Conservation (phyloP, 331 rosid genomes). For the Quercus tomentella region DNA sequence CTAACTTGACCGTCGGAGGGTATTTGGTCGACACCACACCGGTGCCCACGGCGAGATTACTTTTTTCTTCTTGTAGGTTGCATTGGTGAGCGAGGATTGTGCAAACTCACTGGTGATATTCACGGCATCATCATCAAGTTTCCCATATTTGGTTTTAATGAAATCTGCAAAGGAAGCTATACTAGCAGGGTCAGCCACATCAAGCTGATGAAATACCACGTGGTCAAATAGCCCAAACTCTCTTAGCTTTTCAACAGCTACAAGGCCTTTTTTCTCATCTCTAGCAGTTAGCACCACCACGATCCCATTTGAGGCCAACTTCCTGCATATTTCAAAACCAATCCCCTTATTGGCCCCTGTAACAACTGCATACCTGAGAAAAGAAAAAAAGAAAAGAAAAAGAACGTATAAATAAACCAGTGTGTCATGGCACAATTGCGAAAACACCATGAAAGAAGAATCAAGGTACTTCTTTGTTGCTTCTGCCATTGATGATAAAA, state of each 20-base stretch:
- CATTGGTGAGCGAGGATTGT: too few relatives aligned
- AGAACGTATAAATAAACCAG: too few relatives aligned
- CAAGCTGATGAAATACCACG: too few relatives aligned
- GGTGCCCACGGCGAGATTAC: too few relatives aligned
- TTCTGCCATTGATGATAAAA: not conserved
- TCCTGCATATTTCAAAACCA: conserved; percentile 33
- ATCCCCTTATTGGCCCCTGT: conserved; percentile 50
- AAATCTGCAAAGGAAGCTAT: conserved; percentile 28
- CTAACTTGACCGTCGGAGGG: too few relatives aligned
- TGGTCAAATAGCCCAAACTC: too few relatives aligned
- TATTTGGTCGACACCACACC: too few relatives aligned
- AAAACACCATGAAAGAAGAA: not conserved
- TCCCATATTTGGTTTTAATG: conserved; percentile 41
- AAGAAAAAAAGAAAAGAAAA: not conserved
- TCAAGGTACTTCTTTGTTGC: not conserved
- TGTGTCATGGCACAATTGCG: too few relatives aligned
- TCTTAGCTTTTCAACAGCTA: not conserved
- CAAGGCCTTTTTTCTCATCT: conserved; percentile 41
- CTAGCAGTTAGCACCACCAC: conserved; percentile 42
- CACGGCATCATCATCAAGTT: conserved; percentile 73
- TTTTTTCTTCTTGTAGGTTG: too few relatives aligned
- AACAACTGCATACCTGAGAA: conserved; percentile 33
- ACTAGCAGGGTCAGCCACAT: too few relatives aligned
- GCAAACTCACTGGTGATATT: too few relatives aligned
- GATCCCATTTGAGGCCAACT: conserved; percentile 38